A percentile compares a stretch with the other conserved stretches of the same genome.
Conservation (phyloP, 257 asterid species). For the Ballota nigra region DNA sequence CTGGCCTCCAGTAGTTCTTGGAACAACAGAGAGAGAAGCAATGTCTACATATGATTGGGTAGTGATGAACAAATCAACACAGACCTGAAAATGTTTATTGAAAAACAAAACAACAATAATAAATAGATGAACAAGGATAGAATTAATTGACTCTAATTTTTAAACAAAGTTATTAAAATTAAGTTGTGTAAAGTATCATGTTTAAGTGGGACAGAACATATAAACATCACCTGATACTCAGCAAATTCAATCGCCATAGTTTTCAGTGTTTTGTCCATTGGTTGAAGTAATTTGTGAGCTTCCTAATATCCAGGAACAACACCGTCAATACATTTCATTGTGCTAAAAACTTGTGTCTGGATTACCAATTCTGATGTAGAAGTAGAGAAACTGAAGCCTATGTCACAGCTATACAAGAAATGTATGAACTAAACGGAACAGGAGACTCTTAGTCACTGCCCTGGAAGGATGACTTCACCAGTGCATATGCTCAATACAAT, state of each 20-base stretch:
- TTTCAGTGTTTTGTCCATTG: constrained; percentile 70
- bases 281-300: constrained; percentile 87
- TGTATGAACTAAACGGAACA: too few species aligned
- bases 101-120: background rate
- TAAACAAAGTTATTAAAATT: background rate
- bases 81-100: constrained; percentile 57
- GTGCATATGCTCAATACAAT: background rate
- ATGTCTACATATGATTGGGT: constrained; percentile 85
- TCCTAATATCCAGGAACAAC: constrained; percentile 57
- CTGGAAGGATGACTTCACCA: too few species aligned
- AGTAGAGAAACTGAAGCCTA: too few species aligned
- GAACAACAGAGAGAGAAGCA: constrained; percentile 83
- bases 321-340: background rate
- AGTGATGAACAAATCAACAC: constrained; percentile 90
- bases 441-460: too few species aligned
- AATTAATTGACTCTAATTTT: constrained; percentile 7
- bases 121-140: constrained; percentile 6
- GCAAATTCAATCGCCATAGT: constrained; percentile 94
- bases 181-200: constrained; percentile 6
- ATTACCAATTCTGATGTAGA: too few species aligned
- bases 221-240: constrained; percentile 73
- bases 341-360: too few species aligned
- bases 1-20: constrained; percentile 97
- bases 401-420: too few species aligned
- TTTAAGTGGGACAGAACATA: background rate